Conservation (phyloP, 2,329 filamentous ascomycete species). For the Neodidymelliopsis sp. region DNA sequence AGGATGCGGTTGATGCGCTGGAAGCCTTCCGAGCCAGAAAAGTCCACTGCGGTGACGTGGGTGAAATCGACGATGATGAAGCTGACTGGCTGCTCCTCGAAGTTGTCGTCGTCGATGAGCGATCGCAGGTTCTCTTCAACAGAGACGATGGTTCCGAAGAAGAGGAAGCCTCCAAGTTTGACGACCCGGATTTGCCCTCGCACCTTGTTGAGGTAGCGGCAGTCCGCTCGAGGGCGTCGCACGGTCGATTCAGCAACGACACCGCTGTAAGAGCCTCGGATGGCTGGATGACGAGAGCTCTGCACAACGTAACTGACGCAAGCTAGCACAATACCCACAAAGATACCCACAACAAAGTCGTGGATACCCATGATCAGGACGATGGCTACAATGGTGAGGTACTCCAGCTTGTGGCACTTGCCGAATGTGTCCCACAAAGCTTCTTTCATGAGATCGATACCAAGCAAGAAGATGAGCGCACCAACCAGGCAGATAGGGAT, state of each 20-base stretch:
- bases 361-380: constrained; percentile 96
- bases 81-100: constrained; percentile 78
- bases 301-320: constrained; percentile 92
- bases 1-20: constrained; percentile 89
- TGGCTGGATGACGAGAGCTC: constrained; percentile 86
- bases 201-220: constrained; percentile 83
- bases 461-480: constrained; percentile 91
- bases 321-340: constrained; percentile 88
- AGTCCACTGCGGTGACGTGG: constrained; percentile 91
- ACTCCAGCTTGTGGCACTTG: constrained; percentile 86
- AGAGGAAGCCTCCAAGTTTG: constrained; percentile 93
- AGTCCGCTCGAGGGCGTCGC: constrained; percentile 85
- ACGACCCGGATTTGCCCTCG: constrained; percentile 89
- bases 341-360: constrained; percentile 94
- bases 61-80: constrained; percentile 89
- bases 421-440: constrained; percentile 88
- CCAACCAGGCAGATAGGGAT: constrained; percentile 98
- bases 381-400: constrained; percentile 86
- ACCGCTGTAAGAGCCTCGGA: constrained; percentile 89
- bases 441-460: constrained; percentile 89
- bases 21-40: constrained; percentile 95
- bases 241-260: constrained; percentile 92
- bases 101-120: constrained; percentile 83
- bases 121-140: constrained; percentile 88
- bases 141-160: constrained; percentile 96